A percentile compares a stretch with the other conserved stretches of the same genome.
These are phyloP conservation scores for Pelargonium australe DNA, from an alignment of 441 rosid species.

Conservation along the genomic window DNA sequence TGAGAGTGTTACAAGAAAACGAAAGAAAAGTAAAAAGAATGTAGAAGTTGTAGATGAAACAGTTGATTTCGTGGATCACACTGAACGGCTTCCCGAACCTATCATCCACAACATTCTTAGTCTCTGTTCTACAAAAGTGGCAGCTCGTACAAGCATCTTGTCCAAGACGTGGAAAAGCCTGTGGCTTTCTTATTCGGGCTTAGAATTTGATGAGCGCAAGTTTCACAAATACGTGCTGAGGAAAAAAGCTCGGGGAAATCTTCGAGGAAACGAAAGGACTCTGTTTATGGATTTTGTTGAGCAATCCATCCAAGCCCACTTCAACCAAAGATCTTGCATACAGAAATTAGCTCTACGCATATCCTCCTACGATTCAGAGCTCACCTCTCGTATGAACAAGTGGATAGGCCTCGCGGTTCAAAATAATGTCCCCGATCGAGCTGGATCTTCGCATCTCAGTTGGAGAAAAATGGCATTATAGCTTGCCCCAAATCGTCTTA, in stretches of 20 bases:
- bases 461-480: slow-evolving; percentile 3
- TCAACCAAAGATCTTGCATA: slow-evolving; percentile 14
- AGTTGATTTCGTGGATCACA: slow-evolving; percentile 19
- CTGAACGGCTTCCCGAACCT: slow-evolving; percentile 30
- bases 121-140: slow-evolving; percentile 28
- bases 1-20: slow-evolving; percentile 10
- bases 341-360: slow-evolving; percentile 29
- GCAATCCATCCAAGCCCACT: slow-evolving; percentile 17
- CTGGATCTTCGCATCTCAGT: slow-evolving; percentile 23
- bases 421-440: slow-evolving; percentile 23
- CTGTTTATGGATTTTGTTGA: slow-evolving; percentile 20
- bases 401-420: slow-evolving; percentile 25
- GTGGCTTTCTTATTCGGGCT: slow-evolving; percentile 22
- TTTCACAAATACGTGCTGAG: slow-evolving; percentile 12
- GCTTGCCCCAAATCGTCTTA: slow-evolving; percentile 21
- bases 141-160: slow-evolving; percentile 27
- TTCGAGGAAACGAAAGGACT: not conserved
- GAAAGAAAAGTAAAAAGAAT: slow-evolving; percentile 18
- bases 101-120: slow-evolving; percentile 26
- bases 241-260: not conserved
- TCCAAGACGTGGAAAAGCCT: slow-evolving; percentile 33
- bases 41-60: slow-evolving; percentile 9
- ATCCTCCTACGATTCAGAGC: slow-evolving; percentile 11
- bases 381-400: slow-evolving; percentile 8
- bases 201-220: slow-evolving; percentile 30